phyloP scores from a whole-genome alignment of 306 rosid genomes.

The Pyrus communis region DNA sequence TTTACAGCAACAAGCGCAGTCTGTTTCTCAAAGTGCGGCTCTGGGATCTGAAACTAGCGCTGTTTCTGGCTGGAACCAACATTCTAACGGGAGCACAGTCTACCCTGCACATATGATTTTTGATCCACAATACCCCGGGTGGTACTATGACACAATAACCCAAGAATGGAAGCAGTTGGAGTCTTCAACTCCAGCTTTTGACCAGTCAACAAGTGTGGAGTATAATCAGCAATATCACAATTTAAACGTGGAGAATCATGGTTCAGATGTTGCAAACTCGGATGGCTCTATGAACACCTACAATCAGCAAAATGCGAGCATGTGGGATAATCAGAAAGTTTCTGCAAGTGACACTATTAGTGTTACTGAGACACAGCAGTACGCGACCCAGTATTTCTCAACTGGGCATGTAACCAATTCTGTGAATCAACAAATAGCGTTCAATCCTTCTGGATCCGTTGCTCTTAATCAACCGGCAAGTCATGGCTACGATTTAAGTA shows the following conservation, averaged over 20 bases:
- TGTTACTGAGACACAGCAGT: constrained; percentile 32
- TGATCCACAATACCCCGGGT: constrained; percentile 67
- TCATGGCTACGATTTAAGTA: constrained; percentile 25
- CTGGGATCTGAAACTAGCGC: constrained; percentile 28
- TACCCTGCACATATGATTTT: constrained; percentile 66
- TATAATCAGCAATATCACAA: constrained; percentile 16
- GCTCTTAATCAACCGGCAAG: constrained; percentile 27
- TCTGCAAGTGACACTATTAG: constrained; percentile 25
- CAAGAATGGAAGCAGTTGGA: constrained; percentile 65
- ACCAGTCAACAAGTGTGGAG: constrained; percentile 28
- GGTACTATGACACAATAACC: constrained; percentile 59
- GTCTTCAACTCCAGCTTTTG: constrained; percentile 26
- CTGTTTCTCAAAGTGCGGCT: constrained; percentile 30
- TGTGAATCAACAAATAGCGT: constrained; percentile 27
- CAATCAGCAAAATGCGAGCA: constrained; percentile 35
- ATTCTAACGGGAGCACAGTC: constrained; percentile 34
- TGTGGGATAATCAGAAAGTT: constrained; percentile 21
- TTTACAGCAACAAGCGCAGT: constrained; percentile 37
- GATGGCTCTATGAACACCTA: constrained; percentile 24
- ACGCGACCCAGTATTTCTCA: constrained; percentile 3
- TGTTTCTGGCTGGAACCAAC: constrained; percentile 37
- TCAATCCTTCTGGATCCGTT: constrained; percentile 34
- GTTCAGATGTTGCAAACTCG: constrained; percentile 39
- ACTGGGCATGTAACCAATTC: constrained; percentile 18
- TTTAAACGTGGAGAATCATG: constrained; percentile 20